A percentile compares a stretch with the other conserved stretches of the same genome.
Conservation (phyloP, 345 rosid genomes). For the Eucalyptus microcorys region DNA sequence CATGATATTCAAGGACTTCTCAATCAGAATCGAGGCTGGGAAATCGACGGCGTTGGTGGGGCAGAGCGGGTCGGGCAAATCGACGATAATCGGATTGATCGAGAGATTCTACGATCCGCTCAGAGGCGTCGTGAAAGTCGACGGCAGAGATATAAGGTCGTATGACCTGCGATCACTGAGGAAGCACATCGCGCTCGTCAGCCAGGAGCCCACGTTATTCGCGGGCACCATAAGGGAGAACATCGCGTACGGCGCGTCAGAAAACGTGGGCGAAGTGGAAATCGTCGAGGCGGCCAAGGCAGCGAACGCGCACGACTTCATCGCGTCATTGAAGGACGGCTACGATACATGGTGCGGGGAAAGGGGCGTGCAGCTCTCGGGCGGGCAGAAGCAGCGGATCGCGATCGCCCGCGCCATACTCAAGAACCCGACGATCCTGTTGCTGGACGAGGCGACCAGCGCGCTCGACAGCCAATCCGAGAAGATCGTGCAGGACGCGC, state of each 20-base stretch:
- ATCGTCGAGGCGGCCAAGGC: slow-evolving; percentile 39
- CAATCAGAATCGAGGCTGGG: slow-evolving; percentile 38
- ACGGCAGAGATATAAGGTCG: slow-evolving; percentile 33
- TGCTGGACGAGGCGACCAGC: slow-evolving; percentile 65
- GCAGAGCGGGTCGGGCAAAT: slow-evolving; percentile 76
- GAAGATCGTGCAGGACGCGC: slow-evolving; percentile 53
- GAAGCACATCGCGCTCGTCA: slow-evolving; percentile 58
- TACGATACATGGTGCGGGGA: slow-evolving; percentile 59
- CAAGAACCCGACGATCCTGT: slow-evolving; percentile 33
- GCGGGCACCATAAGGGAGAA: slow-evolving; percentile 54
- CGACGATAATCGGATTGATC: slow-evolving; percentile 54
- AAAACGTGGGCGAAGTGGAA: slow-evolving; percentile 24
- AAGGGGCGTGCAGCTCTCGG: slow-evolving; percentile 51
- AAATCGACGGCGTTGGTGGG: slow-evolving; percentile 75
- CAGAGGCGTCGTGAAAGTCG: slow-evolving; percentile 37
- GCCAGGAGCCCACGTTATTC: slow-evolving; percentile 66
- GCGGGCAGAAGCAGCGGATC: slow-evolving; percentile 65
- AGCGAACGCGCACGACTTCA: slow-evolving; percentile 68
- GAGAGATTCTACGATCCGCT: slow-evolving; percentile 61
- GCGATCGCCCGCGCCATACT: slow-evolving; percentile 58
- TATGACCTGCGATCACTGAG: slow-evolving; percentile 46
- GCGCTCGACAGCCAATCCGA: slow-evolving; percentile 61
- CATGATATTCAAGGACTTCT: slow-evolving; percentile 35
- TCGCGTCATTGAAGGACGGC: slow-evolving; percentile 33
- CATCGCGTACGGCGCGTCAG: slow-evolving; percentile 35